A percentile compares a stretch with the other conserved stretches of the same genome.
Conservation (phyloP, 345 rosid species). For the Jatropha curcas region DNA sequence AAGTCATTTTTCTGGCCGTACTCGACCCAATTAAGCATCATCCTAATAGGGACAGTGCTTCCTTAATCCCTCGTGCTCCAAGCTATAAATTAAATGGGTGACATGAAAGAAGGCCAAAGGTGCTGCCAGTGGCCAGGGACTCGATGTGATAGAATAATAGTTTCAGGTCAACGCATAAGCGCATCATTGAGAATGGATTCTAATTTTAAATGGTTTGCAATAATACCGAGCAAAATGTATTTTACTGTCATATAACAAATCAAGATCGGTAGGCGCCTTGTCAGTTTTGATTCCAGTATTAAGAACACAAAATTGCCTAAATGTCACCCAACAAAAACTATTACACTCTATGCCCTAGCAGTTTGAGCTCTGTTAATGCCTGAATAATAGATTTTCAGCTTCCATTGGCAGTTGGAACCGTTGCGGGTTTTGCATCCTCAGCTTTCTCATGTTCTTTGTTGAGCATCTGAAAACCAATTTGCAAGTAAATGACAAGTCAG, state of each 20-base stretch:
- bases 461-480: conserved; percentile 51
- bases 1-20: too few species aligned
- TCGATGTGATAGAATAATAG: background rate
- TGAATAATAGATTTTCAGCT: conserved; percentile 23
- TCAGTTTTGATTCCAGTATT: background rate
- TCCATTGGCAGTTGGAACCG: conserved; percentile 43
- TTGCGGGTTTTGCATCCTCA: conserved; percentile 64
- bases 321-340: background rate
- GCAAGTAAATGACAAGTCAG: background rate
- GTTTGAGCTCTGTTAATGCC: background rate
- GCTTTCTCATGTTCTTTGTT: conserved; percentile 88
- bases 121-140: too few species aligned
- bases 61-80: too few species aligned
- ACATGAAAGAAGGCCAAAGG: too few species aligned
- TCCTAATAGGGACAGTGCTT: too few species aligned
- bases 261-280: background rate
- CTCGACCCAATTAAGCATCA: too few species aligned
- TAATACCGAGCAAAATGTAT: background rate
- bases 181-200: background rate
- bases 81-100: too few species aligned
- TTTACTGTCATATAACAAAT: background rate
- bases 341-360: background rate
- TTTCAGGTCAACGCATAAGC: background rate
- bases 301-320: background rate
- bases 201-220: background rate